A percentile compares a stretch with the other conserved stretches of the same genome.
phyloP scores from a whole-genome alignment of 2,329 filamentous ascomycete genomes.

The Metarhizium guizhouense region DNA sequence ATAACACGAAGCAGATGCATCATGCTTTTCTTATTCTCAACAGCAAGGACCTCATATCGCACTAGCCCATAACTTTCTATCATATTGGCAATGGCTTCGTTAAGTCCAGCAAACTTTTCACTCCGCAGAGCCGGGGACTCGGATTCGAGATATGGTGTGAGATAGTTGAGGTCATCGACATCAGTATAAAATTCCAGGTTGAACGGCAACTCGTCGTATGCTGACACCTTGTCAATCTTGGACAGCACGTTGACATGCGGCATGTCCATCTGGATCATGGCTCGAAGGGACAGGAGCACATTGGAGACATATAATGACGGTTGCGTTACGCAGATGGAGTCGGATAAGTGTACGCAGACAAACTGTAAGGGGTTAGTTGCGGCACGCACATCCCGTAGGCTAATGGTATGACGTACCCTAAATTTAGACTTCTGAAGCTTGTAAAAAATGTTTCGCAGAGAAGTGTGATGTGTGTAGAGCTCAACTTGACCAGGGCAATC shows the following conservation, averaged over 20 bases:
- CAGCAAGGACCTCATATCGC: constrained; percentile 83
- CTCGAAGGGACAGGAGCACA: constrained; percentile 81
- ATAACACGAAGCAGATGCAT: constrained; percentile 83
- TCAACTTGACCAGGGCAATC: constrained; percentile 97
- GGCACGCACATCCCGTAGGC: not conserved
- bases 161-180: constrained; percentile 81
- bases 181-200: constrained; percentile 97
- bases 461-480: constrained; percentile 90
- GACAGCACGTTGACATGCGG: constrained; percentile 93
- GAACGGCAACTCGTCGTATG: constrained; percentile 82
- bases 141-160: constrained; percentile 69
- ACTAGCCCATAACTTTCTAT: constrained; percentile 88
- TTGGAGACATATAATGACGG: constrained; percentile 94
- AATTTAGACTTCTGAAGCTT: constrained; percentile 85
- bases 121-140: constrained; percentile 64
- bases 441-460: constrained; percentile 85
- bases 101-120: constrained; percentile 74
- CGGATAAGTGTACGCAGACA: constrained; percentile 85
- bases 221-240: constrained; percentile 89
- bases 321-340: constrained; percentile 86
- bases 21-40: constrained; percentile 97
- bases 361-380: constrained; percentile 49
- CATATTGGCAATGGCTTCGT: constrained; percentile 76
- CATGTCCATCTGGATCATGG: constrained; percentile 97
- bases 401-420: constrained; percentile 47